These are phyloP conservation scores for Malus hybrid DNA, from an alignment of 331 rosid genomes.

Conservation along the genomic window DNA sequence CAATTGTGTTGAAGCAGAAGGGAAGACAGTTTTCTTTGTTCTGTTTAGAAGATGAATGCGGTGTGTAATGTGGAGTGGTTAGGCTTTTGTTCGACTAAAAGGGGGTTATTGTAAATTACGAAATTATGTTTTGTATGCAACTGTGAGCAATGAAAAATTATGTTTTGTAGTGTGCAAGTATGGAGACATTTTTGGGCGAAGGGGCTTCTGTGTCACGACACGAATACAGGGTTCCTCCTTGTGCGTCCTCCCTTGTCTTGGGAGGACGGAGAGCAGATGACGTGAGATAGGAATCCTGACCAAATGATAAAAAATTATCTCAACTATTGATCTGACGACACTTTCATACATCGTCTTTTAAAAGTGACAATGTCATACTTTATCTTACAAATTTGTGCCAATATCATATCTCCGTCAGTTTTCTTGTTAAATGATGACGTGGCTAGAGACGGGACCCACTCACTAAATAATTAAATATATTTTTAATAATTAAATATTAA, in stretches of 20 bases:
- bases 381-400: no score
- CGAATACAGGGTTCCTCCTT: not conserved
- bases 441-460: no score
- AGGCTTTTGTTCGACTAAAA: not conserved
- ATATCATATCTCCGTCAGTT: no score
- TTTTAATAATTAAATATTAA: no score
- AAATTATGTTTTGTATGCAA: not conserved
- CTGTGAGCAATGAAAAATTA: not conserved
- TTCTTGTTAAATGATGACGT: no score
- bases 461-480: no score
- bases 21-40: not conserved
- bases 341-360: no score
- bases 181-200: not conserved
- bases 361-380: no score
- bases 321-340: no score
- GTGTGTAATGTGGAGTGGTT: not conserved
- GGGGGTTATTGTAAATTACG: not conserved
- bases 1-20: not conserved
- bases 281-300: not conserved
- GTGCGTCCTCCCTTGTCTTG: no score
- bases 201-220: not conserved
- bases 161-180: not conserved
- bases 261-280: no score
- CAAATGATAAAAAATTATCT: no score
- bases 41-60: not conserved